Evolutionary conservation across 805 yeast species (phyloP).

Genomic region (Zygoascus flipseniorum): DNA sequence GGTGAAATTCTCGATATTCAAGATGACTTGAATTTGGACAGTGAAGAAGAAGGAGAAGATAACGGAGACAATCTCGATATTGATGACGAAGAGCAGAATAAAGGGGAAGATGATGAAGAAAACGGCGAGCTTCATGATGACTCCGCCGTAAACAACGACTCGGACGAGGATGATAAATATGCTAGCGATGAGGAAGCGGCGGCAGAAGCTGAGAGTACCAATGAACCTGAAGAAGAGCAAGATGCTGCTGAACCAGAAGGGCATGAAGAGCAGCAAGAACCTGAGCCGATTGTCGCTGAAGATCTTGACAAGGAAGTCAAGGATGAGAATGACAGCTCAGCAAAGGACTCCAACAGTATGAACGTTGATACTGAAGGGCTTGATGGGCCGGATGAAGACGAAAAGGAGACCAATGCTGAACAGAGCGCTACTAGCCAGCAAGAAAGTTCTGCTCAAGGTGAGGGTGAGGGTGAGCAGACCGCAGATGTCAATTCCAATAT

Average conservation of each 20-base stretch:
- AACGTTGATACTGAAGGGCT: constrained; percentile 54
- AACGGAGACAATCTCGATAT: constrained; percentile 28
- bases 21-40: constrained; percentile 83
- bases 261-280: constrained; percentile 12
- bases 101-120: constrained; percentile 21
- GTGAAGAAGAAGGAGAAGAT: constrained; percentile 46
- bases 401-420: constrained; percentile 34
- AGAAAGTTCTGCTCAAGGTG: constrained; percentile 41
- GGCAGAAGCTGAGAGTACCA: constrained; percentile 16
- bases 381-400: constrained; percentile 69
- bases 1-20: constrained; percentile 83
- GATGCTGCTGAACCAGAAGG: constrained; percentile 17
- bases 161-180: constrained; percentile 24
- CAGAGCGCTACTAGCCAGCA: constrained; percentile 23
- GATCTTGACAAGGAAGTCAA: background rate
- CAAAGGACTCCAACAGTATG: constrained; percentile 25
- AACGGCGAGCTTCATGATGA: constrained; percentile 23
- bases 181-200: constrained; percentile 20
- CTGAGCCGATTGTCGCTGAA: constrained; percentile 3
- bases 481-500: constrained; percentile 77
- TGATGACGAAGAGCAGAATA: constrained; percentile 26
- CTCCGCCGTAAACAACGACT: constrained; percentile 27
- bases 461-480: constrained; percentile 50
- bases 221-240: constrained; percentile 25
- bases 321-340: constrained; percentile 18